Evolutionary conservation across 345 rosid species (phyloP).

Genomic region (Brassica carinata): DNA sequence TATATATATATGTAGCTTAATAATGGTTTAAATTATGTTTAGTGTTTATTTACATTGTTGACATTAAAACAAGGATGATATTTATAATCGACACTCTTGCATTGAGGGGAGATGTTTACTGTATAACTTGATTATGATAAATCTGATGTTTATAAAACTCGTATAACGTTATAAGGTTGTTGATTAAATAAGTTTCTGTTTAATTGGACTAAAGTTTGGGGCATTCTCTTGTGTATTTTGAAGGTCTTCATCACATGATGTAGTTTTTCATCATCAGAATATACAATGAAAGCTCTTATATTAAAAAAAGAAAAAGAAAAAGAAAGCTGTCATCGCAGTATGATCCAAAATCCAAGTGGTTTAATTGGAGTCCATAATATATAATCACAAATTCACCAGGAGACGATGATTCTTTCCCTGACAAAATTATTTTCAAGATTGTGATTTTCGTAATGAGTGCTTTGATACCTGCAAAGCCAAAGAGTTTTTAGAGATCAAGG

Average conservation of each 20-base stretch:
- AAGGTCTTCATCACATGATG: neutral
- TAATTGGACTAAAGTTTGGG: neutral
- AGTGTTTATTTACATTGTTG: neutral
- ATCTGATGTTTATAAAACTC: neutral
- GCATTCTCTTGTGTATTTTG: neutral
- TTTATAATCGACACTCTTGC: neutral
- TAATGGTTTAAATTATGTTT: too few relatives aligned
- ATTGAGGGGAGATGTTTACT: neutral
- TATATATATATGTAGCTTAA: too few relatives aligned
- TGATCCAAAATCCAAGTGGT: neutral
- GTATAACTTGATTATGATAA: neutral
- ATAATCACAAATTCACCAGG: neutral
- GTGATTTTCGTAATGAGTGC: neutral
- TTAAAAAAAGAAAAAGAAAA: too few relatives aligned
- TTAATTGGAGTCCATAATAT: too few relatives aligned
- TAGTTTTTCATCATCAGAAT: neutral
- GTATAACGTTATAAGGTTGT: neutral
- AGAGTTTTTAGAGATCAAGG: neutral
- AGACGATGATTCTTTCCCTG: neutral
- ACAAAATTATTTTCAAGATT: neutral
- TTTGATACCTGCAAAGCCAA: neutral
- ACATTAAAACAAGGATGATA: neutral
- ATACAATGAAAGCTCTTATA: neutral
- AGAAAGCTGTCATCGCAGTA: neutral
- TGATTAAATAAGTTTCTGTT: neutral